These are phyloP conservation scores for Sporothrix luriei DNA, from an alignment of 2,329 filamentous ascomycete genomes.

Conservation along the genomic window DNA sequence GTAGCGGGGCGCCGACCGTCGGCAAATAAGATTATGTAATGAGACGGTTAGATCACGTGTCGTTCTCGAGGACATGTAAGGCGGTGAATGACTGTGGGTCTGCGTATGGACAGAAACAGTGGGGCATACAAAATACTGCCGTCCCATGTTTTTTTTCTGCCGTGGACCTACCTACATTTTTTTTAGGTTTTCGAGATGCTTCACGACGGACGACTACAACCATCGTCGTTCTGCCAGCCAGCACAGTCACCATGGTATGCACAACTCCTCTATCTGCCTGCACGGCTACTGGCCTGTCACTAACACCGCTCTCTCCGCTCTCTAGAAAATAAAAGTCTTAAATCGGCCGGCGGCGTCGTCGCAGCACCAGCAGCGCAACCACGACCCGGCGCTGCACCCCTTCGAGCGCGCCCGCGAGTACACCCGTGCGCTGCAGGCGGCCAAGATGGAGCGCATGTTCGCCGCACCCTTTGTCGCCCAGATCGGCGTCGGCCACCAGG, in stretches of 20 bases:
- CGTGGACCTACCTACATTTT: constrained; percentile 5
- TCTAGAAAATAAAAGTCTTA: constrained; percentile 37
- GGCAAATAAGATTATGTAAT: not conserved
- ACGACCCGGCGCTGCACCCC: constrained; percentile 79
- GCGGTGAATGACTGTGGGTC: not conserved
- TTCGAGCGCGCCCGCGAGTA: constrained; percentile 91
- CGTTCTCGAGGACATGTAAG: no score
- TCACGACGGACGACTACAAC: not conserved
- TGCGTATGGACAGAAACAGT: not conserved
- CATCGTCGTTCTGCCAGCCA: not conserved
- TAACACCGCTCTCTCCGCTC: not conserved
- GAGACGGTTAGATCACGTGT: not conserved
- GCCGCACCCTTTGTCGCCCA: constrained; percentile 73
- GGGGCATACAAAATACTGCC: constrained; percentile 7
- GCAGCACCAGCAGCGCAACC: constrained; percentile 37
- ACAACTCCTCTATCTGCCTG: not conserved
- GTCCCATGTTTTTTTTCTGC: constrained; percentile 15
- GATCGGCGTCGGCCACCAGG: constrained; percentile 86
- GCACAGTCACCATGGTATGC: constrained; percentile 3
- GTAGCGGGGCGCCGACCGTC: no score
- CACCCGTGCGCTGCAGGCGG: constrained; percentile 70
- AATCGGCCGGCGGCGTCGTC: constrained; percentile 34
- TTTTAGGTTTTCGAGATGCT: constrained; percentile 5
- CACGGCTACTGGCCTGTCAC: not conserved
- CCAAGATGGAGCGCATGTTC: constrained; percentile 89